Conservation (phyloP, 2,329 filamentous ascomycete genomes). For the Paraphaeosphaeria minitans region DNA sequence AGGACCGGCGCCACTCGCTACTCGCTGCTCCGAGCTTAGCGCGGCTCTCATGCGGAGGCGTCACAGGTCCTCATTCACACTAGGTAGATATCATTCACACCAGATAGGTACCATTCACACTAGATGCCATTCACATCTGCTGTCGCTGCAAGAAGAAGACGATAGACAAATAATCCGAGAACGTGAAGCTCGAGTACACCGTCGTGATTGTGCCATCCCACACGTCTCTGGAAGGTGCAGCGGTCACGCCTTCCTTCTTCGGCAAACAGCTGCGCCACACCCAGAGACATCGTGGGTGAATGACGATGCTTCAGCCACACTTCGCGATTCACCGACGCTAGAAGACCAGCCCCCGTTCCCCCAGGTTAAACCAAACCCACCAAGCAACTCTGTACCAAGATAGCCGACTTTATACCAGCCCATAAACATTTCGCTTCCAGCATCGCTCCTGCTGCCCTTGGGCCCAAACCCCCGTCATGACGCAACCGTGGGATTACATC, state of each 20-base stretch:
- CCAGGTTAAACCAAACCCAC: neutral
- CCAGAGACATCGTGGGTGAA: too few relatives aligned
- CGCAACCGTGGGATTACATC: constrained; percentile 94
- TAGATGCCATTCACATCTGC: too few relatives aligned
- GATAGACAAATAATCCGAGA: too few relatives aligned
- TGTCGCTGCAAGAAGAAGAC: too few relatives aligned
- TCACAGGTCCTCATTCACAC: too few relatives aligned
- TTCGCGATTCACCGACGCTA: neutral
- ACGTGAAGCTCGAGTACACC: too few relatives aligned
- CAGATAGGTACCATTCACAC: too few relatives aligned
- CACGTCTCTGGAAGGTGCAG: neutral
- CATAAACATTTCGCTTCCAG: neutral
- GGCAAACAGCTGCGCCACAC: neutral
- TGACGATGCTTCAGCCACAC: constrained; percentile 2
- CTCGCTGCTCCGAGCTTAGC: neutral
- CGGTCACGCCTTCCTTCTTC: neutral
- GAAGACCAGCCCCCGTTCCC: neutral
- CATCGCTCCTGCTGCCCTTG: constrained; percentile 8
- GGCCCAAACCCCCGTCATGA: constrained; percentile 41
- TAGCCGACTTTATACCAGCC: neutral
- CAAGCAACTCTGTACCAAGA: neutral
- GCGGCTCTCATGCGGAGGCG: constrained; percentile 1
- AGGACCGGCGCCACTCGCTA: neutral
- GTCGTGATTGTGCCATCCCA: too few relatives aligned
- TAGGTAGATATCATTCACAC: too few relatives aligned